Base-by-base conservation (phyloP, 768 basidiomycete species). In the Rhodotorula taiwanensis region DNA sequence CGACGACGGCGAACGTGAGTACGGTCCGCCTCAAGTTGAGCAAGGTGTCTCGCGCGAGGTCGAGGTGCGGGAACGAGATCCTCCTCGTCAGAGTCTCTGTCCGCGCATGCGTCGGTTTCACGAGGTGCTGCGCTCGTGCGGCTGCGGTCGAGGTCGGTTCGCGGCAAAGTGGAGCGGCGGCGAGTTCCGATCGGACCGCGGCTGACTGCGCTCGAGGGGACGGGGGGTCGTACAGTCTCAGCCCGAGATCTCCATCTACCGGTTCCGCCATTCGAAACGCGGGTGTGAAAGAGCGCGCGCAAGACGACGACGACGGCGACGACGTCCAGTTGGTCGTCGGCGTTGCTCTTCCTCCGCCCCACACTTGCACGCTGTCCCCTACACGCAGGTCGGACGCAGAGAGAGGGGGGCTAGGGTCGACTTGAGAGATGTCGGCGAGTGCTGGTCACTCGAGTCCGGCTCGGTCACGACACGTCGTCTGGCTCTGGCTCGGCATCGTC, bases 1-100 rank as follows among this genome's bases (percentile, higher is more conserved):
- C 60, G 33, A 72, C 70, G 20, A 72, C 15, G 8, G 66, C 67
- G 43, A 71, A 65, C 21, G 52, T 52, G 49, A 66, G n/a, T 52
- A 68, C 25, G 48, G 36, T 70, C 6, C 58, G 36, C 28, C 50
- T 34, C 23, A 70, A 27, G 10, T 31, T 5, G 6, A 25, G 44
- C 14, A 64, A 48, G 11, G 51, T 48, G 28, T 45, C 45, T 23
- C 36, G 42, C 16, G 55, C 42, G 43, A 65, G 54, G 7, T 21
- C 33, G 14, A 36, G 42, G 25, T 44, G 23, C 13, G 64, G 64
- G 43, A 65, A 65, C 33, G 58, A 60, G n/a, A 65, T 39, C 16
- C 53, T 34, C 28, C 64, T 42, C 18, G 64, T 65, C 10, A 65
- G 49, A 13, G 48, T 58, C 10, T 14, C 25, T 4, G 25, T 42